Percentiles rank a stretch among this genome's conserved stretches.
Conservation (phyloP, 345 rosid species). For the sweet orange (Citrus sinensis) region DNA sequence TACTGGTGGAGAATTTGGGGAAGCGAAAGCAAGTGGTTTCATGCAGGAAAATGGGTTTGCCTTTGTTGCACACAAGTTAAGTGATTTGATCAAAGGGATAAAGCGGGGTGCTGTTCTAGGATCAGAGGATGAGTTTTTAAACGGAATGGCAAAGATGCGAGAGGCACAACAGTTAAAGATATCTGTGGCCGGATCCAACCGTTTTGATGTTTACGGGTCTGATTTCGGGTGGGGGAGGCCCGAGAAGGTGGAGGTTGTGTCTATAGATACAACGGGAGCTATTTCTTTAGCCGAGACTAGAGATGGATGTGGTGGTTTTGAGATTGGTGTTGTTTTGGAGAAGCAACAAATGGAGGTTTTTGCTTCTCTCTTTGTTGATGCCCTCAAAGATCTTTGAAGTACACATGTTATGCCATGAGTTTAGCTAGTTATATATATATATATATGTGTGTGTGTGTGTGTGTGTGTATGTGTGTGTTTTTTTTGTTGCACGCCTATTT, state of each 20-base stretch:
- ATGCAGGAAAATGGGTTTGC: background rate
- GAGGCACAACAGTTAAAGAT: too few species aligned
- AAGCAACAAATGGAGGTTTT: constrained; percentile 7
- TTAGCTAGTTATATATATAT: too few species aligned
- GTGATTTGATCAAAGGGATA: background rate
- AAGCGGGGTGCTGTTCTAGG: background rate
- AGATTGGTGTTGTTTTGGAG: constrained; percentile 18
- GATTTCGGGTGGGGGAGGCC: constrained; percentile 23
- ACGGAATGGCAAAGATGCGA: too few species aligned
- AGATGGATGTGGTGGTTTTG: constrained; percentile 17
- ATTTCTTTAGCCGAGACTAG: background rate
- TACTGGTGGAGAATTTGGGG: too few species aligned
- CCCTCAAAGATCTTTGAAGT: background rate
- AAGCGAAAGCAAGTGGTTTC: background rate
- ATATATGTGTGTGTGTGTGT: too few species aligned
- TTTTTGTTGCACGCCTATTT: too few species aligned
- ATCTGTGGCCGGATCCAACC: background rate
- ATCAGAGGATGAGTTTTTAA: background rate
- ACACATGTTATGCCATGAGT: background rate
- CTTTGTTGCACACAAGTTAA: background rate
- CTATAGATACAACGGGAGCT: background rate
- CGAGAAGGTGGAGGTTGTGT: too few species aligned
- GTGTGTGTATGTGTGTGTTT: too few species aligned
- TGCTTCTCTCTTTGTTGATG: background rate
- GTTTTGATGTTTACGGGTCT: background rate